Conservation (phyloP, 1,139 yeast species). For the Saccharomyces hybrid region DNA sequence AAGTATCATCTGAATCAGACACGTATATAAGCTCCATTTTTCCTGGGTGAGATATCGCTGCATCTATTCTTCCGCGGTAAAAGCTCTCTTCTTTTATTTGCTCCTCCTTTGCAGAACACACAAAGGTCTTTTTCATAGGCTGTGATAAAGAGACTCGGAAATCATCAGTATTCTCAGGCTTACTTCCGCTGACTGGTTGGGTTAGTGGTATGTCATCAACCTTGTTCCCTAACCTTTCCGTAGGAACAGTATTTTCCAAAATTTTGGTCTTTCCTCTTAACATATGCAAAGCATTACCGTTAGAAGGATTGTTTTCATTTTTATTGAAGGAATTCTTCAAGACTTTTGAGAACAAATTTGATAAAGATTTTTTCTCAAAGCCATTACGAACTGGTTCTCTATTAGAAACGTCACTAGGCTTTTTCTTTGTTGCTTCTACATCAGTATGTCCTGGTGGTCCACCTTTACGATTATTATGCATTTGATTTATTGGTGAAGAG, state of each 20-base stretch:
- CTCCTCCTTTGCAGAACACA: background rate
- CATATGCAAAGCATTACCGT: background rate
- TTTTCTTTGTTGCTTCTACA: too few relatives aligned
- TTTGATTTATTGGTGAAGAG: background rate
- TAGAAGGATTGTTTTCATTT: background rate
- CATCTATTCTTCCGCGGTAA: background rate
- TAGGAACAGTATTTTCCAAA: background rate
- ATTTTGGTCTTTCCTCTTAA: background rate
- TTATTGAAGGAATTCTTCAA: background rate
- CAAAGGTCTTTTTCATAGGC: background rate
- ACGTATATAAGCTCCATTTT: slow-evolving; percentile 11
- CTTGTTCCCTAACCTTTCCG: background rate
- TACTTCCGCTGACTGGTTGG: background rate
- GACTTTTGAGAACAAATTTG: background rate
- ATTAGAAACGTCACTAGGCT: too few relatives aligned
- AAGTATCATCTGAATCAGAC: slow-evolving; percentile 9
- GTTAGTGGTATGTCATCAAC: background rate
- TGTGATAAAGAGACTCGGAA: background rate
- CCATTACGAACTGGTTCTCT: background rate
- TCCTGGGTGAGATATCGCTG: background rate
- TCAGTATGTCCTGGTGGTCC: too few relatives aligned
- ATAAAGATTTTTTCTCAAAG: background rate
- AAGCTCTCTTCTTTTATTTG: background rate
- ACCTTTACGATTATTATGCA: background rate
- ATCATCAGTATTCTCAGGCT: background rate